Percentiles rank a stretch among this genome's conserved stretches.
Evolutionary conservation across 2,329 filamentous ascomycete genomes (phyloP).

Genomic region (Aspergillus alliaceus): DNA sequence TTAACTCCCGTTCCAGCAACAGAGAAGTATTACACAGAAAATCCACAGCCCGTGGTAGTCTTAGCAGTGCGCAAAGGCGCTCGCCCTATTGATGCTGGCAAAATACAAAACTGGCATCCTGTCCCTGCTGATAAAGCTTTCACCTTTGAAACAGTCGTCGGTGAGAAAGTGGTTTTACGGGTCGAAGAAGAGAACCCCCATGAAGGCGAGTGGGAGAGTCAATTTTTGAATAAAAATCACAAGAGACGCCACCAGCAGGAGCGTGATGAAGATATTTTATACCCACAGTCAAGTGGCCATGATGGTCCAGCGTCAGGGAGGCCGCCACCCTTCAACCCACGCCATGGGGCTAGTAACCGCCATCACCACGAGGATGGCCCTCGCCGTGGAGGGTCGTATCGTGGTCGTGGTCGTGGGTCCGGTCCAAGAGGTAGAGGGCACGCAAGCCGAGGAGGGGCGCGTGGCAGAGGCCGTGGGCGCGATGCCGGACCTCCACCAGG

Average conservation of each 20-base stretch:
- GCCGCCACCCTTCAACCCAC: constrained; percentile 27
- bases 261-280: constrained; percentile 52
- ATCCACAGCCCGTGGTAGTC: constrained; percentile 74
- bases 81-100: constrained; percentile 74
- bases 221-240: constrained; percentile 59
- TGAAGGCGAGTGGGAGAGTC: constrained; percentile 64
- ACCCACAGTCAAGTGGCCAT: constrained; percentile 22
- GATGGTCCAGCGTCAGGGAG: constrained; percentile 23
- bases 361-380: constrained; percentile 47
- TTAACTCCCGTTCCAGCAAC: constrained; percentile 70
- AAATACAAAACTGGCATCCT: constrained; percentile 81
- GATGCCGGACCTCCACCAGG: constrained; percentile 53
- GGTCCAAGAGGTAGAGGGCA: constrained; percentile 40
- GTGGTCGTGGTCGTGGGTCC: constrained; percentile 38
- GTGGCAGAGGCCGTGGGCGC: constrained; percentile 50
- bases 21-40: constrained; percentile 74
- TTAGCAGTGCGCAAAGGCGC: constrained; percentile 75
- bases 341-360: constrained; percentile 29
- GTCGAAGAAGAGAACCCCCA: constrained; percentile 70
- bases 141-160: constrained; percentile 78
- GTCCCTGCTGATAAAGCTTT: constrained; percentile 69
- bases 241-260: constrained; percentile 61
- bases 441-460: constrained; percentile 39
- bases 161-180: constrained; percentile 79
- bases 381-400: constrained; percentile 32